A percentile compares a stretch with the other conserved stretches of the same genome.
phyloP scores from a whole-genome alignment of 2,329 filamentous ascomycete genomes.

The Kalmusia sp. region DNA sequence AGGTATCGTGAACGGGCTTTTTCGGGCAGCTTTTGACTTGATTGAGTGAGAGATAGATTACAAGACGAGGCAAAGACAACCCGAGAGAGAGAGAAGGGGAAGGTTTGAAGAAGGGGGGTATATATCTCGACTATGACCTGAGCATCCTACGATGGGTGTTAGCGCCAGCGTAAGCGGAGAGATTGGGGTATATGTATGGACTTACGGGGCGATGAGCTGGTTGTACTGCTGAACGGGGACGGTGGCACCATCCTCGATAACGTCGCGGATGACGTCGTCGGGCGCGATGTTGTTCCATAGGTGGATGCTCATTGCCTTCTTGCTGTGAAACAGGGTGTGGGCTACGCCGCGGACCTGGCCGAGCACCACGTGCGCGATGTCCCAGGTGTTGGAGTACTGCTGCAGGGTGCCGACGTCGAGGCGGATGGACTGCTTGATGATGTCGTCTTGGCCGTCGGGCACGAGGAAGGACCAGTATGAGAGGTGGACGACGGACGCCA shows the following conservation, averaged over 20 bases:
- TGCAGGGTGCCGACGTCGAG: constrained; percentile 80
- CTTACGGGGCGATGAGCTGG: constrained; percentile 45
- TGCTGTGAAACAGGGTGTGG: constrained; percentile 68
- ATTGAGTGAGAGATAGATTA: too few relatives aligned
- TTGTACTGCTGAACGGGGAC: constrained; percentile 45
- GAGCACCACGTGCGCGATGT: constrained; percentile 72
- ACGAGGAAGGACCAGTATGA: constrained; percentile 73
- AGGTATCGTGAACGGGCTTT: too few relatives aligned
- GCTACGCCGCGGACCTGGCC: constrained; percentile 79
- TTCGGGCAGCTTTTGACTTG: too few relatives aligned
- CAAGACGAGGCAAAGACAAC: too few relatives aligned
- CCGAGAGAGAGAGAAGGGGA: background rate
- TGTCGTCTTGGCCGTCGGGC: constrained; percentile 64
- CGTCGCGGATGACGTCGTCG: constrained; percentile 41
- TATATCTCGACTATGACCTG: background rate
- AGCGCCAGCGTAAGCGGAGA: background rate
- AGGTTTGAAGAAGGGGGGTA: background rate
- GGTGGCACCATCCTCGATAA: constrained; percentile 40
- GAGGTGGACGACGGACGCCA: constrained; percentile 52
- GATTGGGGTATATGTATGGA: constrained; percentile 10
- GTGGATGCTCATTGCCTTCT: constrained; percentile 50
- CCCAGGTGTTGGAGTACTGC: constrained; percentile 73
- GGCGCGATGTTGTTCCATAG: constrained; percentile 45
- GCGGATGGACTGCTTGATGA: constrained; percentile 75
- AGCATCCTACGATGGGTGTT: constrained; percentile 1